Percentiles rank a stretch among this genome's conserved stretches.
These are phyloP conservation scores for Macrolepiota fuliginosa DNA, from an alignment of 768 basidiomycete species.

Conservation along the genomic window DNA sequence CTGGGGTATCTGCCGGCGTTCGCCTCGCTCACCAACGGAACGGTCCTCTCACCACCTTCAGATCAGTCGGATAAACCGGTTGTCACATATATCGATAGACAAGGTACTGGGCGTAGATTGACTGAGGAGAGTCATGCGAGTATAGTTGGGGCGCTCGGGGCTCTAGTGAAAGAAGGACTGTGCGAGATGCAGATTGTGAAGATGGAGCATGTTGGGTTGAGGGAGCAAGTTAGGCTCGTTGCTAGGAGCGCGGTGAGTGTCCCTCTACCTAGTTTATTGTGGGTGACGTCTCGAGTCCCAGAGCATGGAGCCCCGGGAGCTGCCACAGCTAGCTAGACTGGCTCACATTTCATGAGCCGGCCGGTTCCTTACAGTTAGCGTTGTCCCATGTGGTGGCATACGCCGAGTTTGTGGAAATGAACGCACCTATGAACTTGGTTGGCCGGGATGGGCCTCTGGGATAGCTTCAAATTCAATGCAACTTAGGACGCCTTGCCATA, in stretches of 20 bases:
- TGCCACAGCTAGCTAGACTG: neutral
- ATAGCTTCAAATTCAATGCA: neutral
- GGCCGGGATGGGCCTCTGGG: neutral
- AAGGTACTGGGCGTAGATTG: slow-evolving; percentile 28
- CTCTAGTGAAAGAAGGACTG: slow-evolving; percentile 20
- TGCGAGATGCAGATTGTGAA: slow-evolving; percentile 20
- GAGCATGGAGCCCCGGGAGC: neutral
- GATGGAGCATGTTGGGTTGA: slow-evolving; percentile 21
- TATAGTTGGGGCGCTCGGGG: slow-evolving; percentile 21
- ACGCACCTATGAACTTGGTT: neutral
- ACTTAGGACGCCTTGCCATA: neutral
- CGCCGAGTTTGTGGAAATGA: neutral
- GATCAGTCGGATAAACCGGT: slow-evolving; percentile 21
- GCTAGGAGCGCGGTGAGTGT: slow-evolving; percentile 23
- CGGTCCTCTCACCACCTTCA: slow-evolving; percentile 14
- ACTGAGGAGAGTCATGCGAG: slow-evolving; percentile 19
- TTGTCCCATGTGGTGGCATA: no score
- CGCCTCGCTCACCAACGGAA: slow-evolving; percentile 12
- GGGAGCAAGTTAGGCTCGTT: slow-evolving; percentile 20
- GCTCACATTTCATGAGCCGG: neutral
- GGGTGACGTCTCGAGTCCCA: no score
- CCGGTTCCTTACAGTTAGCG: no score
- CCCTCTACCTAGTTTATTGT: neutral
- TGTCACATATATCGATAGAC: slow-evolving; percentile 62
- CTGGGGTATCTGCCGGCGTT: slow-evolving; percentile 29